These are phyloP conservation scores for Cladophialophora bantiana DNA, from an alignment of 2,329 filamentous ascomycete genomes.

Conservation along the genomic window DNA sequence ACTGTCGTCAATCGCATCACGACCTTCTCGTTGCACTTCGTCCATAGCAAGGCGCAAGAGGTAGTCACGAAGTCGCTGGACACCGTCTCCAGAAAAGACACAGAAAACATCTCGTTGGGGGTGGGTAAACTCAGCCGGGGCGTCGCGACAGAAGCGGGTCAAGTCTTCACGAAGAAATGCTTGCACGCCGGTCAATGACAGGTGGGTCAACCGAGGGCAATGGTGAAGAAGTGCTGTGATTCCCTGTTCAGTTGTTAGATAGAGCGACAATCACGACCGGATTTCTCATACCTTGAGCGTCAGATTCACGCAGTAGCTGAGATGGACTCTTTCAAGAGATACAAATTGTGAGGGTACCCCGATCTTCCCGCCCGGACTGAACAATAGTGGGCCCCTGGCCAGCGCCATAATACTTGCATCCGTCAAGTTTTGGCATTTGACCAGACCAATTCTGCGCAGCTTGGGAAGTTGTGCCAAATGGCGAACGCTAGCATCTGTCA, in stretches of 20 bases:
- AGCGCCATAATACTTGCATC: conserved; percentile 86
- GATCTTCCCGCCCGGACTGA: conserved; percentile 33
- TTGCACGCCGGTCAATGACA: conserved; percentile 91
- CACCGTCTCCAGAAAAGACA: conserved; percentile 90
- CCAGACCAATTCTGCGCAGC: conserved; percentile 89
- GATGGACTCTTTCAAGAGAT: conserved; percentile 84
- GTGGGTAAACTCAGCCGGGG: conserved; percentile 89
- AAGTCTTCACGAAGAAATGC: conserved; percentile 88
- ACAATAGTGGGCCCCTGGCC: conserved; percentile 69
- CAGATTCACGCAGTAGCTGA: conserved; percentile 90
- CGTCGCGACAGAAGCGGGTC: conserved; percentile 82
- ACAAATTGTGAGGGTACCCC: conserved; percentile 39
- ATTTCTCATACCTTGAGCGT: conserved; percentile 73
- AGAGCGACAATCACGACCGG: neutral
- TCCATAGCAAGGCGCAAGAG: conserved; percentile 62
- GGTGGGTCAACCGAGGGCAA: conserved; percentile 89
- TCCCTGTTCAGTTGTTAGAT: conserved; percentile 63
- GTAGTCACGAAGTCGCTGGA: conserved; percentile 76
- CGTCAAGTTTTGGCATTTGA: conserved; percentile 91
- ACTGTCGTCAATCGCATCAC: conserved; percentile 39
- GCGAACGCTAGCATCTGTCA: conserved; percentile 87
- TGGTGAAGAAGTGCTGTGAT: conserved; percentile 88
- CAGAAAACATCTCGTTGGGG: conserved; percentile 96
- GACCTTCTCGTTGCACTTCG: conserved; percentile 37
- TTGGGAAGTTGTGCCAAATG: conserved; percentile 88